phyloP scores from a whole-genome alignment of 371 early-diverging fungal species.

The Catenaria anguillulae region DNA sequence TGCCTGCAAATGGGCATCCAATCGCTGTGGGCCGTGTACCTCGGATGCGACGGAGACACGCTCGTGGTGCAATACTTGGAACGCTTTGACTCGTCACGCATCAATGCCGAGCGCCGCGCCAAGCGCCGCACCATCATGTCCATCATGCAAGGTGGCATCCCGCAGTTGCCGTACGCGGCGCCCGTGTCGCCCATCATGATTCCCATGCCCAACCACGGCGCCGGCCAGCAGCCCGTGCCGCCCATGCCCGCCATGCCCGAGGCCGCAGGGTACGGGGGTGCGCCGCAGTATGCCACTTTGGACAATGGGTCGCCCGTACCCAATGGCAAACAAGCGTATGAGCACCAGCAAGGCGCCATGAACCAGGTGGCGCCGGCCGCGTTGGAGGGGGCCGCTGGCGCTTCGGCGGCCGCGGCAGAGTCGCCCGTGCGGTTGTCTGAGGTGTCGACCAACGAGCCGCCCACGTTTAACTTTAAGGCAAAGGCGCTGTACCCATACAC shows the following conservation, averaged over 20 bases:
- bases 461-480: neutral
- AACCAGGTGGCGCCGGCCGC: neutral
- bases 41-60: neutral
- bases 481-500: constrained; percentile 2
- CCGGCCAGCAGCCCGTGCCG: neutral
- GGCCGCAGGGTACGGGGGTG: no score
- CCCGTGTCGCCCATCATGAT: neutral
- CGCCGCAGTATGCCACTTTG: no score
- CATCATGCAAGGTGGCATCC: neutral
- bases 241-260: neutral
- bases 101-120: neutral
- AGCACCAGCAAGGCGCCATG: neutral
- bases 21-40: neutral
- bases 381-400: neutral
- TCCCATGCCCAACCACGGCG: neutral
- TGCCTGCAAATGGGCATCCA: neutral
- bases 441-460: neutral
- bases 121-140: neutral
- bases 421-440: neutral
- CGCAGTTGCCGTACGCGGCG: neutral
- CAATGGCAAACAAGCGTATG: neutral
- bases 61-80: neutral
- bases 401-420: neutral
- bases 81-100: neutral
- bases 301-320: no score